Conservation (phyloP, 176 grass and related monocot species). For the Carex cristatella region DNA sequence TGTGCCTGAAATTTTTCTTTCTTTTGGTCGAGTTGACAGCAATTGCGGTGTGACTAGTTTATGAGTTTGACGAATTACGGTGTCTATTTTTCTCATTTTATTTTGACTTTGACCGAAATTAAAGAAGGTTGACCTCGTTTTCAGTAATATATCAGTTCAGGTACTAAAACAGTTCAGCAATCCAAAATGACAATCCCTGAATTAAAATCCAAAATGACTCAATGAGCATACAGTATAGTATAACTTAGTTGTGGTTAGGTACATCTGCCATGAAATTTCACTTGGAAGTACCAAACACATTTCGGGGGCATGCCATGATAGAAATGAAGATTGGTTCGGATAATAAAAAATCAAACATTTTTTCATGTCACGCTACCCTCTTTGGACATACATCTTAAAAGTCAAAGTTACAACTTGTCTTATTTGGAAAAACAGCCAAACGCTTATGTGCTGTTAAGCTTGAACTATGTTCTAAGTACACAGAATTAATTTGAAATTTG, state of each 20-base stretch:
- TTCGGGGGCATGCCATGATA: not conserved
- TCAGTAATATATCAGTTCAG: not conserved
- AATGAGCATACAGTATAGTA: not conserved
- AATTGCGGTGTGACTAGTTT: not conserved
- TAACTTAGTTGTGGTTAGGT: not conserved
- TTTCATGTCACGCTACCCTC: not conserved
- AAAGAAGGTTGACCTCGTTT: not conserved
- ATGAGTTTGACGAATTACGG: not conserved
- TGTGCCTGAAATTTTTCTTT: not conserved
- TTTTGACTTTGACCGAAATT: not conserved
- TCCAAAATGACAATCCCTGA: not conserved
- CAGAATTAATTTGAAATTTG: not conserved
- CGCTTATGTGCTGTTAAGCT: not conserved
- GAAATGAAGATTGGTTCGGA: not conserved
- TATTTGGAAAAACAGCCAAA: not conserved
- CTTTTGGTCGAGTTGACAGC: not conserved
- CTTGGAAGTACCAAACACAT: not conserved
- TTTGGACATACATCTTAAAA: not conserved
- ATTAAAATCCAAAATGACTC: not conserved
- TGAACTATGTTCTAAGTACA: not conserved
- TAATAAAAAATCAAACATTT: not conserved
- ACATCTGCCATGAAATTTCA: conserved; percentile 1
- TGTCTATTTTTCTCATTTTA: not conserved
- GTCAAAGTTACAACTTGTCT: conserved; percentile 6
- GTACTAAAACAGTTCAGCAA: not conserved